Evolutionary conservation across 1,284 basidiomycete genomes (phyloP).

Genomic region (Fomes fomentarius): DNA sequence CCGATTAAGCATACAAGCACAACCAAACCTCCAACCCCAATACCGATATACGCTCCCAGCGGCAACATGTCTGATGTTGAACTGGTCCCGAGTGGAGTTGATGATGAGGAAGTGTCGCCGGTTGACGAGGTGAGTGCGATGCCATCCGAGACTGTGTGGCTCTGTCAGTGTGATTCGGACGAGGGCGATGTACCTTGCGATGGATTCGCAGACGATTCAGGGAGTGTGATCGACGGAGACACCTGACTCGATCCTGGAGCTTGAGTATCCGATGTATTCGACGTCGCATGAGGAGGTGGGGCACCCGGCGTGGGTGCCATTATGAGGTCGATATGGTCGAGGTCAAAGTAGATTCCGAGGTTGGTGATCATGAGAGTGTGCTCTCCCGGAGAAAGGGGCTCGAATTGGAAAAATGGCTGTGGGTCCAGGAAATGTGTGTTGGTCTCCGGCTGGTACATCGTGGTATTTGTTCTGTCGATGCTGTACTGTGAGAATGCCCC

Average conservation of each 20-base stretch:
- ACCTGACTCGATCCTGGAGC: no score
- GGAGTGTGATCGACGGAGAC: no score
- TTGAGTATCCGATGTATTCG: no score
- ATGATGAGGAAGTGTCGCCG: no score
- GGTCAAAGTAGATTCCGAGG: background rate
- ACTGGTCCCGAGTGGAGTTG: no score
- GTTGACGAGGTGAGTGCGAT: no score
- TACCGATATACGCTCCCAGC: background rate
- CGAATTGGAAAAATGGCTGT: background rate
- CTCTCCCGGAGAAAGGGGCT: background rate
- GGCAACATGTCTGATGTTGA: background rate
- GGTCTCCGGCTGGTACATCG: background rate
- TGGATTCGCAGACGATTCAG: no score
- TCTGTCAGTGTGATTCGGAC: no score
- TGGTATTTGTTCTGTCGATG: background rate
- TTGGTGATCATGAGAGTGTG: constrained; percentile 1
- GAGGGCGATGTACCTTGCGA: no score
- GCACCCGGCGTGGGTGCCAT: background rate
- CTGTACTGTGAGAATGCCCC: constrained; percentile 3
- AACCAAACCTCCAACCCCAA: background rate
- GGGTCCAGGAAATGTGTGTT: background rate
- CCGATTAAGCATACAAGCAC: background rate
- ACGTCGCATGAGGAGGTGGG: background rate
- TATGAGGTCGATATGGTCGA: background rate
- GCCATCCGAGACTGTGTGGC: no score